Base-by-base conservation (phyloP, 164 flowering plant species). In the Malania oleifera region DNA sequence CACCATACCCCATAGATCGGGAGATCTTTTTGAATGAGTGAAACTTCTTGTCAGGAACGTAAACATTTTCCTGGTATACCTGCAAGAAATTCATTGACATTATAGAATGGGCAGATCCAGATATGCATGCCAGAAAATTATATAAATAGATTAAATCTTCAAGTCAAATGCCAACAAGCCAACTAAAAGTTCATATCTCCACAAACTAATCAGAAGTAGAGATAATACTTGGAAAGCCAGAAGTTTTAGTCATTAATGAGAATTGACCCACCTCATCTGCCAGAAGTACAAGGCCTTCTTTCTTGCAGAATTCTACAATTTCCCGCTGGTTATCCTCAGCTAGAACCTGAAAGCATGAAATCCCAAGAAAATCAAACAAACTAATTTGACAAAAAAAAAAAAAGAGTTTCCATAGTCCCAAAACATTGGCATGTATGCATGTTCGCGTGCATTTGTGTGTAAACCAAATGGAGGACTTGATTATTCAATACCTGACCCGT, bases 1-100 rank as follows among this genome's bases (percentile, higher is more conserved):
- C 97, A 1, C 96, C 86, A 52, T 83, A 89, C 3, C 96, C 97
- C 93, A 91, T 85, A 23, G 93, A 85, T 53, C 97, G 83, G 29
- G 95, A 66, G 57, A 95, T 57, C 75, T 95, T 91, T 86, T 91
- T 95, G 59, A 95, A 95, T 1, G 99, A 95, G 62, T 91, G 84
- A 59, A 95, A 95, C 59, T 78, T 66, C 73, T 95, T 95, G 66
- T 95, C 91, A 17, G 86, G 85, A 31, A 80, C 95, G 70, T 95
- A 91, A 46, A 91, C 66, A 75, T 95, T 95, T 75, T 91, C 95
- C 59, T 95, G 99, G 73, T 91, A 91, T 17, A 95, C 99, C 98
- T 93, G 84, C 51, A 62, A 39, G 57, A 67, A 37, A 5, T 34
- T n/a, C 52, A 56, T 29, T 47, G 37, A 45, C n/a, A 47, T n/a